These are phyloP conservation scores for Carex littledalei DNA, from an alignment of 176 grass and related monocot species.

Conservation along the genomic window DNA sequence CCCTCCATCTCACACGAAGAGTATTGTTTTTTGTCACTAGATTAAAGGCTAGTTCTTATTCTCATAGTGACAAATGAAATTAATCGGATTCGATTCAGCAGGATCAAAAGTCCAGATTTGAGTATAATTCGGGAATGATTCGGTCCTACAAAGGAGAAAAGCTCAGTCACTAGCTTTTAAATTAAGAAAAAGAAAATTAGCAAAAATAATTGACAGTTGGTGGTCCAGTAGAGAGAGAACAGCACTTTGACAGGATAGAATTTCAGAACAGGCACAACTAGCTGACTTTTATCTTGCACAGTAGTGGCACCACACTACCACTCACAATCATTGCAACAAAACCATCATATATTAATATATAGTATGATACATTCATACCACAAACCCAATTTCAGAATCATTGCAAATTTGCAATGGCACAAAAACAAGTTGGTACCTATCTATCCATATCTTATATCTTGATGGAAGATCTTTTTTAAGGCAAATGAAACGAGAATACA, in stretches of 20 bases:
- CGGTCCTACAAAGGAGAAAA: too few species aligned
- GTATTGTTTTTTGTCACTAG: too few species aligned
- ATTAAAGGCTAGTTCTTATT: too few species aligned
- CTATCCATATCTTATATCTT: constrained; percentile 12
- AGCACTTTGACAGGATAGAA: constrained; percentile 4
- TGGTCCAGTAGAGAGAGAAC: neutral
- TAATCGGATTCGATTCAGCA: too few species aligned
- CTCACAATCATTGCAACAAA: constrained; percentile 9
- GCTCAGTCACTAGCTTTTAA: too few species aligned
- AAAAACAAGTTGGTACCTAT: neutral
- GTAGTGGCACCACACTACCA: neutral
- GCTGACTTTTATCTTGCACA: neutral
- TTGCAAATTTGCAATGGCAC: neutral
- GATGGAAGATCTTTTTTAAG: neutral
- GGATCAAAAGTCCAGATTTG: too few species aligned
- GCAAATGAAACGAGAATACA: neutral
- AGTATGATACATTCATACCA: neutral
- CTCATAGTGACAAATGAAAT: too few species aligned
- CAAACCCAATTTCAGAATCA: neutral
- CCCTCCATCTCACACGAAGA: too few species aligned
- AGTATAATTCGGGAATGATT: too few species aligned
- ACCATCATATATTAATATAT: neutral
- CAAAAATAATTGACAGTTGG: neutral
- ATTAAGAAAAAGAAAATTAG: too few species aligned
- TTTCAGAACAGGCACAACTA: neutral